These are phyloP conservation scores for Cantharellus cinnabarinus DNA, from an alignment of 768 basidiomycete genomes.

Conservation along the genomic window DNA sequence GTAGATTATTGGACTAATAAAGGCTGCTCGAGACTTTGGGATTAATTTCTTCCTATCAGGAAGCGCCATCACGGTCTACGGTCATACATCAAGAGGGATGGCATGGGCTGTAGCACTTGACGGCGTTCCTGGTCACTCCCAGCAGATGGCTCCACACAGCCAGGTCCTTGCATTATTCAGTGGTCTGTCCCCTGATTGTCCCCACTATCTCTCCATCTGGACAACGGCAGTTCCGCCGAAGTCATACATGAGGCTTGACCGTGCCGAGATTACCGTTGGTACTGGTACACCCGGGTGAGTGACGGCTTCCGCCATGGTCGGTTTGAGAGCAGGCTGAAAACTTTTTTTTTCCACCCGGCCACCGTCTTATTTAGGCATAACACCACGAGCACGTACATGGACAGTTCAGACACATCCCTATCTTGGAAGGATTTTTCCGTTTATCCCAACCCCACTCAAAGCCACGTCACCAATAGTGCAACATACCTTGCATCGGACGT, in stretches of 20 bases:
- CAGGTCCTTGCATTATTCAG: neutral
- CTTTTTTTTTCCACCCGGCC: neutral
- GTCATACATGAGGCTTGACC: neutral
- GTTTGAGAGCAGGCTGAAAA: neutral
- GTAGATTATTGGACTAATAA: neutral
- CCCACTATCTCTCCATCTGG: neutral
- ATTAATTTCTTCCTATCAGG: neutral
- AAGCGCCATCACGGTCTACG: neutral
- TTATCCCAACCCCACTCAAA: neutral
- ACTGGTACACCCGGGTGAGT: neutral
- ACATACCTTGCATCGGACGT: no score
- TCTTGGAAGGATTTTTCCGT: neutral
- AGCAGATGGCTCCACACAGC: no score
- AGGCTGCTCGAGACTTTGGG: no score
- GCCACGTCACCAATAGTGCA: neutral
- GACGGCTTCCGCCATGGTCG: neutral
- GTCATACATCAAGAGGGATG: neutral
- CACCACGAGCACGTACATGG: neutral
- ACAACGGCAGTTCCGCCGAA: neutral
- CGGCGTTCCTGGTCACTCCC: neutral
- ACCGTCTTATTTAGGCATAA: neutral
- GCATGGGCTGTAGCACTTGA: neutral
- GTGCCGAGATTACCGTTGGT: neutral
- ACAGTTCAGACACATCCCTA: neutral
- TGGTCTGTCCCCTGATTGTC: neutral